A percentile compares a stretch with the other conserved stretches of the same genome.
Conservation (phyloP, 169 alveolate genomes). For the Eimeria necatrix region DNA sequence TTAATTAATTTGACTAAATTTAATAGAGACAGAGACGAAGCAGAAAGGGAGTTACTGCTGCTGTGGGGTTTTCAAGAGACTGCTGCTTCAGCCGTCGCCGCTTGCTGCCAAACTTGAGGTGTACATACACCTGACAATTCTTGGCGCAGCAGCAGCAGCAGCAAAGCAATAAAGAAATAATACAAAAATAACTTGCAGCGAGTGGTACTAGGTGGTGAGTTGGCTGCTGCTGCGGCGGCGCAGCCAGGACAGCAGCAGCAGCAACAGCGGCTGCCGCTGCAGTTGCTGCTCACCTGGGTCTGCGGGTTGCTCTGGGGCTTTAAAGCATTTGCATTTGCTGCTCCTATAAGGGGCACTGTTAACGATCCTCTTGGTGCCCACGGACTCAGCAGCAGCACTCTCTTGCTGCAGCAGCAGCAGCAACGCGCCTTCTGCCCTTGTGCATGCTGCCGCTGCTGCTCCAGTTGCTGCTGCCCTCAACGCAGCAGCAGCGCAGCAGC, state of each 20-base stretch:
- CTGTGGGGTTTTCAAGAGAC: neutral
- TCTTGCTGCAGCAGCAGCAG: neutral
- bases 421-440: constrained; percentile 43
- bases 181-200: neutral
- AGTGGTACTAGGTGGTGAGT: neutral
- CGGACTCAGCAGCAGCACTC: constrained; percentile 4
- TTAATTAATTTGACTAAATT: neutral
- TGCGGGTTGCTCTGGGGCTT: constrained; percentile 52
- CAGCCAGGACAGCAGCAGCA: constrained; percentile 19
- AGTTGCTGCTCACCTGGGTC: constrained; percentile 52
- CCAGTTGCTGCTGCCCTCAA: constrained; percentile 15
- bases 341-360: neutral
- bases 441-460: constrained; percentile 51
- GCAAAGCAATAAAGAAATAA: neutral
- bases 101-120: neutral
- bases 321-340: neutral
- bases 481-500: constrained; percentile 42
- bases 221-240: constrained; percentile 39
- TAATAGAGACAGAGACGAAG: neutral
- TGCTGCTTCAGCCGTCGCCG: neutral
- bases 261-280: constrained; percentile 63
- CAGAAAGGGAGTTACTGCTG: neutral
- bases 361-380: neutral
- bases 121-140: neutral
- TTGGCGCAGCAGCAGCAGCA: neutral